Conservation (phyloP, 768 basidiomycete genomes). For the Hypholoma sublateritium region DNA sequence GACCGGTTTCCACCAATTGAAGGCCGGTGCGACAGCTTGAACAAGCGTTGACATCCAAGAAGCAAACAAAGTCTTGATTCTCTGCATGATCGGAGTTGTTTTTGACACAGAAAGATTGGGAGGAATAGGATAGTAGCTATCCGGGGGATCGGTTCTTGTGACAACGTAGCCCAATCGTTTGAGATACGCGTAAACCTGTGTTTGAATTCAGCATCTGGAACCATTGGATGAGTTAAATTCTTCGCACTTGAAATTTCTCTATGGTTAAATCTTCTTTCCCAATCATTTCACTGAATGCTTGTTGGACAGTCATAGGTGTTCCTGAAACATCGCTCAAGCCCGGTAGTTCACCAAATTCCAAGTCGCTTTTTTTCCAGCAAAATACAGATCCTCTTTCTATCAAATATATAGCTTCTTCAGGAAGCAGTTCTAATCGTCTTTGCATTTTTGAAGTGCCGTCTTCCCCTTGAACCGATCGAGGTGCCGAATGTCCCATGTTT, state of each 20-base stretch:
- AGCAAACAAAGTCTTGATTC: constrained; percentile 34
- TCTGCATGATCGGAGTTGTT: constrained; percentile 30
- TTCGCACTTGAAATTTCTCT: constrained; percentile 83
- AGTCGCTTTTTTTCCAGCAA: constrained; percentile 64
- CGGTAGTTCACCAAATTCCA: constrained; percentile 28
- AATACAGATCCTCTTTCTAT: constrained; percentile 88
- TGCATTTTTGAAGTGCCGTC: constrained; percentile 42
- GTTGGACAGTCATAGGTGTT: constrained; percentile 86
- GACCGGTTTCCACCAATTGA: constrained; percentile 72
- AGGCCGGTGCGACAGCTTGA: constrained; percentile 29
- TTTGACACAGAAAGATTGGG: constrained; percentile 22
- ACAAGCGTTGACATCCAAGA: constrained; percentile 30
- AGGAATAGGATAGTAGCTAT: constrained; percentile 51
- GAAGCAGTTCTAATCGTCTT: constrained; percentile 81
- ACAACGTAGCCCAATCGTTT: constrained; percentile 90
- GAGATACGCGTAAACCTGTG: constrained; percentile 88
- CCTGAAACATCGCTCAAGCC: constrained; percentile 48
- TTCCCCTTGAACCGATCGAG: constrained; percentile 39
- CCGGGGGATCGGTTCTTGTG: constrained; percentile 69
- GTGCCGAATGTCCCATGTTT: constrained; percentile 77
- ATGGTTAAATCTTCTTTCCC: constrained; percentile 74
- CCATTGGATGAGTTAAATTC: not conserved
- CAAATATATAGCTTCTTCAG: constrained; percentile 94
- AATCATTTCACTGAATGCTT: constrained; percentile 85
- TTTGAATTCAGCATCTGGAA: not conserved